Evolutionary conservation across 2,329 filamentous ascomycete species (phyloP), one percentile per base, ranked within the genome.

Genomic region (Aspergillus viridinutans): DNA sequence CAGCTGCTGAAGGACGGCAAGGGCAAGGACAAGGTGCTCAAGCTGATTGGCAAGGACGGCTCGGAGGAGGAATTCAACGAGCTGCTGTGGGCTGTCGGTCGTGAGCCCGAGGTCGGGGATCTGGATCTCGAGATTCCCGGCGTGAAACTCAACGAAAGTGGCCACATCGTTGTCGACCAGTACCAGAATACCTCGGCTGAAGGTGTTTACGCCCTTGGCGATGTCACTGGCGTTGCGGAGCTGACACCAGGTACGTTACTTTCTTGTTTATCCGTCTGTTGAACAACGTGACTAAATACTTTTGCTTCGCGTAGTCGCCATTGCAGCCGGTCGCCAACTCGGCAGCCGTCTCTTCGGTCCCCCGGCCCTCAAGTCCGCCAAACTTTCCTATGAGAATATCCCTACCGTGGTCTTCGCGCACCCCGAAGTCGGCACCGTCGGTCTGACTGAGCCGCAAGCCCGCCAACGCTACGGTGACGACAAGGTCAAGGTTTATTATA

Each of bases 401-500:
- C 80, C 80, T 8, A 80, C 79, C 1, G 79, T 81, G n/a, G 75
- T 82, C 50, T 81, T 82, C 65, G 71, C 79, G 1, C 79, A 81
- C 63, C 80, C 80, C 0, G 76, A 80, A 64, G 74, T 81, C 47
- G 80, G 80, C 53, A 76, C 78, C 4, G 70, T 77, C 28, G 80
- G 80, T 38, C 73, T 81, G 10, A 81, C 80, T 1, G 79, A 81
- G 62, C 78, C 78, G 1, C 66, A 80, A 63, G 80, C 80, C 7
- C 72, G 77, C 49, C 63, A 74, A 50, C 73, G 72, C 55, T 81
- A 77, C 59, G 80, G 80, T 49, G 75, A 79, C 55, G 78, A 79
- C 52, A 78, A 80, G 56, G 67, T 82, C 65, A 81, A 81, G 70
- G 63, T 78, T 48, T 81, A 81, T 67, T 71, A 76, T 58, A 79